Base-by-base conservation (phyloP, 768 basidiomycete species). In the Lepiota venenata region DNA sequence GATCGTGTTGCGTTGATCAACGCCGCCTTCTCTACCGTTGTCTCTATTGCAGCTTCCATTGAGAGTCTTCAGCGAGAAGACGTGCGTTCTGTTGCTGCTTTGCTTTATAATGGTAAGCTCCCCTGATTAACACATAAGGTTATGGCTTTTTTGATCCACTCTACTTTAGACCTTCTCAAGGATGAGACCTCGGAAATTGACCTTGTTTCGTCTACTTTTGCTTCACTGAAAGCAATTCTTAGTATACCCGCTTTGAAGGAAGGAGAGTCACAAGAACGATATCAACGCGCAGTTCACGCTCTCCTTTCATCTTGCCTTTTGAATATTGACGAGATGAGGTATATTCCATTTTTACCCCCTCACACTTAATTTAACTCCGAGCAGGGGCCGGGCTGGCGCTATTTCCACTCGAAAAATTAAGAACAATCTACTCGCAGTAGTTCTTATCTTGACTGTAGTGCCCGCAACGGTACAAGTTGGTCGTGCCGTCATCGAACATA, bases 241-340 rank as follows among this genome's bases (percentile, higher is more conserved):
- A 83, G 85, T 42, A 69, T 80, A 41, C 78, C 75, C 4, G 68
- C 74, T 5, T 67, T 69, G 0, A 56, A 67, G 43, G 68, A 74
- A 18, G 58, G 73, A 15, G 74, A 75, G 43, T 76, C 69, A 14
- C 70, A 69, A 38, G 78, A 81, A 18, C 74, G 77, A 52, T 91
- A 84, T 61, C 76, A 75, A 12, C 78, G 78, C 4, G 66, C 88
- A 14, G 70, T 91, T 0, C 88, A 96, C 63, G 90, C 91, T 16
- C 68, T 97, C 16, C 71, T 98, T n/a, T 95, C 92, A 0, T 79
- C 87, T 0, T 93, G 91, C 63, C 70, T 98, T 32, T 73, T 86
- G 45, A 90, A 96, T 63, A 78, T 98, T 20, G 95, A 98, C 63
- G 90, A 87, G 57, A 93, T 97, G 88, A 82, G 93, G 93, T 93